phyloP scores from a whole-genome alignment of 192 early-diverging fungal species.

The Rhizoclosmatium globosum region DNA sequence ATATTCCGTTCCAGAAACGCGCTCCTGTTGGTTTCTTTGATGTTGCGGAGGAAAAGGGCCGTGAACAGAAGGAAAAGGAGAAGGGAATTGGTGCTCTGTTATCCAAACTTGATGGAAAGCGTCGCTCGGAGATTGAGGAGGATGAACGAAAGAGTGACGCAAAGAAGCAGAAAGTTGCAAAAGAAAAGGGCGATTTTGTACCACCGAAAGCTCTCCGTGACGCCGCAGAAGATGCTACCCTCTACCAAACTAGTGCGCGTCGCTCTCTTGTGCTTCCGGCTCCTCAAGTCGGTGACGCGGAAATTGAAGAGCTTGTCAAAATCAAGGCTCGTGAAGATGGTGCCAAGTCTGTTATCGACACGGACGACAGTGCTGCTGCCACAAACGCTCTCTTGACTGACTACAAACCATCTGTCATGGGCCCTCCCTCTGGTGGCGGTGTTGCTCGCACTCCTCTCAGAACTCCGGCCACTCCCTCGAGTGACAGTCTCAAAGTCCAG shows the following conservation, averaged over 20 bases:
- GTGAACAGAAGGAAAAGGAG: slow-evolving; percentile 65
- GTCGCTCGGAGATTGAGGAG: slow-evolving; percentile 83
- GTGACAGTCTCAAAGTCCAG: slow-evolving; percentile 76
- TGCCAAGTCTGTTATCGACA: slow-evolving; percentile 74
- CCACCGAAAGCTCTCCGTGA: slow-evolving; percentile 69
- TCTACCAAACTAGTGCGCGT: slow-evolving; percentile 64
- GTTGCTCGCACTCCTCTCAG: slow-evolving; percentile 57
- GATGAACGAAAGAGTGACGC: slow-evolving; percentile 81
- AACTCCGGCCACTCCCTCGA: slow-evolving; percentile 68
- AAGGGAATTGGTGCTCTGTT: slow-evolving; percentile 74
- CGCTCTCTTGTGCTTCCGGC: slow-evolving; percentile 83
- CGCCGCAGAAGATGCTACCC: slow-evolving; percentile 63
- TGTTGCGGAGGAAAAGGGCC: slow-evolving; percentile 83
- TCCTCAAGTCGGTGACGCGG: slow-evolving; percentile 90
- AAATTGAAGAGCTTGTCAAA: slow-evolving; percentile 92
- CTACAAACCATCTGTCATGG: slow-evolving; percentile 61
- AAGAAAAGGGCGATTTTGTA: slow-evolving; percentile 70
- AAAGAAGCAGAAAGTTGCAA: slow-evolving; percentile 66
- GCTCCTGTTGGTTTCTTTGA: slow-evolving; percentile 93
- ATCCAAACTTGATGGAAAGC: slow-evolving; percentile 86
- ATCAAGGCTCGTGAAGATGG: slow-evolving; percentile 84
- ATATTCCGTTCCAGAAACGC: slow-evolving; percentile 92
- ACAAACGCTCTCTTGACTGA: slow-evolving; percentile 76
- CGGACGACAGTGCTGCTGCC: slow-evolving; percentile 61
- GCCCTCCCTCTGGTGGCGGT: slow-evolving; percentile 40